Evolutionary conservation across 305 asterid genomes (phyloP).

Genomic region (Fraxinus baroniana): DNA sequence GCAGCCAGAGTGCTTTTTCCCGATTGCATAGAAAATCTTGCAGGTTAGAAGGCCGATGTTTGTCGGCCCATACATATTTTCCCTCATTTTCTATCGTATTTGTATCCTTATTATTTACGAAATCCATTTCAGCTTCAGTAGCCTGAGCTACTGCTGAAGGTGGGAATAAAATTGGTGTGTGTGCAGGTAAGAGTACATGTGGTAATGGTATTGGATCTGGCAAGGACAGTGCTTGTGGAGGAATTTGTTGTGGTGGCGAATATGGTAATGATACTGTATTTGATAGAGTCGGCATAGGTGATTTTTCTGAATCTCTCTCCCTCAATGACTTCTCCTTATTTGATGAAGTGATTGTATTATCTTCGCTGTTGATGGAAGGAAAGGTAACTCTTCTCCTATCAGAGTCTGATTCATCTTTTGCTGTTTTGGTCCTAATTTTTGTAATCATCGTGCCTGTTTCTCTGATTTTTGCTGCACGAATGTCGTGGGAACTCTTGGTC

Average conservation of each 20-base stretch:
- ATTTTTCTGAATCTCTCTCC: slow-evolving; percentile 64
- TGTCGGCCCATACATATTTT: slow-evolving; percentile 60
- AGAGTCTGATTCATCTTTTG: slow-evolving; percentile 30
- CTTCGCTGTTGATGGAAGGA: slow-evolving; percentile 18
- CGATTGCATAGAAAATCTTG: slow-evolving; percentile 67
- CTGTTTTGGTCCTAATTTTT: slow-evolving; percentile 26
- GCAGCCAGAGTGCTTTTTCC: slow-evolving; percentile 52
- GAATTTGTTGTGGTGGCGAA: slow-evolving; percentile 28
- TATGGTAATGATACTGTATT: slow-evolving; percentile 30
- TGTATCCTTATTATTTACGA: slow-evolving; percentile 22
- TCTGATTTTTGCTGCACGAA: slow-evolving; percentile 18
- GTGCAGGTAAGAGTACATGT: slow-evolving; percentile 7
- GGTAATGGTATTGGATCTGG: slow-evolving; percentile 21
- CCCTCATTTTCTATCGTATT: slow-evolving; percentile 24
- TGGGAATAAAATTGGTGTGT: slow-evolving; percentile 21
- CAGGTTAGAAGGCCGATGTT: slow-evolving; percentile 53
- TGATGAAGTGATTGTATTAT: slow-evolving; percentile 22
- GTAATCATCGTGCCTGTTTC: slow-evolving; percentile 19
- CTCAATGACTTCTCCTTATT: slow-evolving; percentile 71
- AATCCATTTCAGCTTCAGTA: slow-evolving; percentile 20
- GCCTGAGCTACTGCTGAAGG: slow-evolving; percentile 21
- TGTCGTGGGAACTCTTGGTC: slow-evolving; percentile 29
- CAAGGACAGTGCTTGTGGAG: background rate
- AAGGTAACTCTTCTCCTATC: slow-evolving; percentile 28
- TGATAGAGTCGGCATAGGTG: slow-evolving; percentile 24